Evolutionary conservation across 345 rosid species (phyloP).

Genomic region (Murraya koenigii): DNA sequence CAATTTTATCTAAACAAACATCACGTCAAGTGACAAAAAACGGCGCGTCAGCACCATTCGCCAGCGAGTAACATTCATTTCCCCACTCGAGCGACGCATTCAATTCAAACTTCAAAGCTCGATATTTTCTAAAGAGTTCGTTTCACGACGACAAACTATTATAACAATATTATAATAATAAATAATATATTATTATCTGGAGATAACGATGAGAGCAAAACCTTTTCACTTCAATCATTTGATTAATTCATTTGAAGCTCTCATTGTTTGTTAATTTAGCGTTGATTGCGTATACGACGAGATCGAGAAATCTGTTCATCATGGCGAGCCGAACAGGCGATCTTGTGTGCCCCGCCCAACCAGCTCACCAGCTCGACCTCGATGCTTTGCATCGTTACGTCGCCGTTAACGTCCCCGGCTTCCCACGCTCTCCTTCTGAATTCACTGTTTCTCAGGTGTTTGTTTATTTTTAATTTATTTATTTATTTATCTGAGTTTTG

Average conservation of each 20-base stretch:
- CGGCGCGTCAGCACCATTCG: not conserved
- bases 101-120: not conserved
- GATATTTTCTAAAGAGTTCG: not conserved
- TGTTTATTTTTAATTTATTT: not conserved
- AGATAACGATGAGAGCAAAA: not conserved
- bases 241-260: not conserved
- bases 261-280: too few relatives aligned
- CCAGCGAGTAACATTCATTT: too few relatives aligned
- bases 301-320: constrained; percentile 3
- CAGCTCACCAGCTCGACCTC: constrained; percentile 56
- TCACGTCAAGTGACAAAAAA: too few relatives aligned
- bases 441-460: constrained; percentile 68
- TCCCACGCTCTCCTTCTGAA: constrained; percentile 59
- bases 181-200: not conserved
- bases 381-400: constrained; percentile 59
- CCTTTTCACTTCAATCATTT: not conserved
- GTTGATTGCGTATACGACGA: not conserved
- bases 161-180: not conserved
- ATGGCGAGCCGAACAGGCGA: constrained; percentile 69
- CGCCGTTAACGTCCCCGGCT: constrained; percentile 55
- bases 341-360: constrained; percentile 47
- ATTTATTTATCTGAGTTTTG: not conserved
- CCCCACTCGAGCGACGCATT: too few relatives aligned
- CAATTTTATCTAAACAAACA: too few relatives aligned
- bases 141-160: not conserved